Base-by-base conservation (phyloP, 2,329 filamentous ascomycete genomes). In the Nannizziopsis arthrosporioides region DNA sequence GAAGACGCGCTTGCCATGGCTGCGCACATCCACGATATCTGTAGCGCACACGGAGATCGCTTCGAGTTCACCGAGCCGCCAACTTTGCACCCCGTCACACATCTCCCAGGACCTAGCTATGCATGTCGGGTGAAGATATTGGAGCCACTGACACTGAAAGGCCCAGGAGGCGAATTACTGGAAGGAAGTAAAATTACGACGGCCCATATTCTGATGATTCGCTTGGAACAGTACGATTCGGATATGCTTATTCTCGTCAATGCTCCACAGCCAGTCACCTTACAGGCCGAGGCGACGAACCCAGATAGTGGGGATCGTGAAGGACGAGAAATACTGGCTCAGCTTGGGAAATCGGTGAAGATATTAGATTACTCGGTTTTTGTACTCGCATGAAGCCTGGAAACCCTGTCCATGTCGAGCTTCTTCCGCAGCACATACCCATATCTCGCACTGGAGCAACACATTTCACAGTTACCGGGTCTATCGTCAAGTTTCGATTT, bases 241-340 rank as follows among this genome's bases (percentile, higher is more conserved):
- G 90, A 96, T 65, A 69, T 96, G 35, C 70, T 94, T 41, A 79
- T 94, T 53, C 85, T 85, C 36, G 78, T 94, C 61, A 95, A 94
- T 66, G 84, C 94, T 42, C 90, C 89, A 22, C 83, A 92, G 63
- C 81, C 82, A 7, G 81, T 86, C 30, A 78, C 90, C 49, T 80
- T 80, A 12, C 80, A 76, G 61, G 75, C 76, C 59, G 84, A 81
- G 3, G 74, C 78, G 63, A 68, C 85, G 54, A 81, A 85, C 58
- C 82, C 81, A 44, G 75, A 82, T 57, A 76, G 82, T 34, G 82
- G 85, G 61, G 80, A 83, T 60, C 78, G 68, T 57, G 38, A 62
- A 42, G 68, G 62, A 8, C 55, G 57, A 42, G 61, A 59, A 35
- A 49, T 62, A 18, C 51, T 70, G 42, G 54, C 47, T 19, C 60